phyloP scores from a whole-genome alignment of 306 rosid genomes.

The Arachis stenosperma region DNA sequence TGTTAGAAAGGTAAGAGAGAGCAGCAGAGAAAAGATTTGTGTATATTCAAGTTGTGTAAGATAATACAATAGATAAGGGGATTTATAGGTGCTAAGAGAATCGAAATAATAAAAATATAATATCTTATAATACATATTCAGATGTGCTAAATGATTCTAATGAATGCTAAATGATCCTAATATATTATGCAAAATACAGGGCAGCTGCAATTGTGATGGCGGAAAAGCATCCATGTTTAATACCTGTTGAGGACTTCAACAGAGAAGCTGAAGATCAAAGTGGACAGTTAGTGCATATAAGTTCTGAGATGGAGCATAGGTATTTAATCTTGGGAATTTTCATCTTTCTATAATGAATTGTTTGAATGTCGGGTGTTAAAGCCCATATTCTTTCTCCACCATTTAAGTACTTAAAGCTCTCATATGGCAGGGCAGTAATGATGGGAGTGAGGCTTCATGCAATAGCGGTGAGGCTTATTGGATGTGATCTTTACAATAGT shows the following conservation, averaged over 20 bases:
- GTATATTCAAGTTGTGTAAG: no score
- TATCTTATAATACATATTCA: no score
- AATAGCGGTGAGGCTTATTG: conserved; percentile 68
- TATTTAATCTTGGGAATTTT: conserved; percentile 37
- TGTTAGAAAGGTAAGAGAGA: no score
- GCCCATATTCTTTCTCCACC: conserved; percentile 31
- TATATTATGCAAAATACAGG: conserved; percentile 40
- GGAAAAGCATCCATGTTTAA: conserved; percentile 69
- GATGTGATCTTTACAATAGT: conserved; percentile 59
- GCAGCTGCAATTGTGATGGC: conserved; percentile 71
- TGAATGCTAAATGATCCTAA: no score
- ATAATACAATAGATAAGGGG: no score
- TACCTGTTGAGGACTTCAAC: conserved; percentile 77
- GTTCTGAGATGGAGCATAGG: conserved; percentile 83
- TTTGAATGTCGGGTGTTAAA: conserved; percentile 8
- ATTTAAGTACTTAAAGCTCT: conserved; percentile 33
- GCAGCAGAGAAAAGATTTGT: no score
- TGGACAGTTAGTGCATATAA: conserved; percentile 74
- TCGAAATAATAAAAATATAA: no score
- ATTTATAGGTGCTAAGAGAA: no score
- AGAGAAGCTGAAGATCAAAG: conserved; percentile 91
- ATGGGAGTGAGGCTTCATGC: conserved; percentile 95
- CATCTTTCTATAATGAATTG: conserved; percentile 23
- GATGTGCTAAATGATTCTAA: no score
- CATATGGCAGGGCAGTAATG: conserved; percentile 80